These are phyloP conservation scores for Corymbia calophylla DNA, from an alignment of 441 rosid species.

Conservation along the genomic window DNA sequence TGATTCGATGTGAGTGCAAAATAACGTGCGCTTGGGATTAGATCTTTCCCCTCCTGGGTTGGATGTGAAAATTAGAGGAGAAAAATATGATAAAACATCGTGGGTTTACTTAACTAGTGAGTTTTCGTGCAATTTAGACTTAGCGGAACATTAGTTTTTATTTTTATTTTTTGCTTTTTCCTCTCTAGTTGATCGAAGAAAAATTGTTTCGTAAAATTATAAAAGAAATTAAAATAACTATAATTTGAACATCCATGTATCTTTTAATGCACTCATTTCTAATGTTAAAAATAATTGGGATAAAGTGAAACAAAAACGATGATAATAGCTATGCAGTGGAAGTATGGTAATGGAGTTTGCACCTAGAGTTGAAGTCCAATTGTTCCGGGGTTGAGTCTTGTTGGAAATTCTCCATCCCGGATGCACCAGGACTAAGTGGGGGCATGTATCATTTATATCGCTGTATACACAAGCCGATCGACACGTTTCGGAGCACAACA, in stretches of 20 bases:
- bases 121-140: background rate
- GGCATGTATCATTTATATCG: background rate
- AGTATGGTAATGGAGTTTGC: background rate
- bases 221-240: background rate
- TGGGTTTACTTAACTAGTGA: background rate
- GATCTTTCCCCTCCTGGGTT: background rate
- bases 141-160: background rate
- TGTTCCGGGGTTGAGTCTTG: background rate
- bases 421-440: rapidly evolving
- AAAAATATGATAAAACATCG: background rate
- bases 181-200: background rate
- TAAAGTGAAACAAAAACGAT: background rate
- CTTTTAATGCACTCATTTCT: background rate
- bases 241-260: background rate
- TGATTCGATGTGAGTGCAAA: background rate
- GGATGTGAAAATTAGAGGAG: background rate
- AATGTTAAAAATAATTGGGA: background rate
- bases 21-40: background rate
- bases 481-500: background rate
- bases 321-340: background rate
- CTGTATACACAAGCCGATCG: background rate
- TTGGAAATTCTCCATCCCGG: background rate
- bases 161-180: background rate
- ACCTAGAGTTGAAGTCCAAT: background rate
- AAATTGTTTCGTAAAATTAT: background rate